phyloP scores from a whole-genome alignment of 2,329 filamentous ascomycete species.

The Onygena corvina region DNA sequence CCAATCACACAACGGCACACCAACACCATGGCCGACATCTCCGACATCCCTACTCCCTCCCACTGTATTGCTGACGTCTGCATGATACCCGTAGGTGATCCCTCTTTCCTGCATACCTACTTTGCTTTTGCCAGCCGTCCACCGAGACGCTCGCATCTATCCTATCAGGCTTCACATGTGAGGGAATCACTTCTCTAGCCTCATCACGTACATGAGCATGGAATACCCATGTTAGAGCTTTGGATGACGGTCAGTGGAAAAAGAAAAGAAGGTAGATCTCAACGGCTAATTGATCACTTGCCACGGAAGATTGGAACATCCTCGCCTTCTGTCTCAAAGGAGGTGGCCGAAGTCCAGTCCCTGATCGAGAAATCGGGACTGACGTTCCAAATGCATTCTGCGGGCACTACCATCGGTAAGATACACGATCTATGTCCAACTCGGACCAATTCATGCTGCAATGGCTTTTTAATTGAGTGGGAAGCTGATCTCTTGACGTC shows the following conservation, averaged over 20 bases:
- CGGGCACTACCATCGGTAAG: slow-evolving; percentile 82
- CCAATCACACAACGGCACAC: background rate
- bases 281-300: background rate
- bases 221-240: background rate
- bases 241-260: background rate
- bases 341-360: slow-evolving; percentile 80
- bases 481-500: background rate
- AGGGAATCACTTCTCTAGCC: background rate
- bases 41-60: slow-evolving; percentile 47
- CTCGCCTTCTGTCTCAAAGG: slow-evolving; percentile 60
- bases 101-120: slow-evolving; percentile 1
- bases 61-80: slow-evolving; percentile 84
- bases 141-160: background rate
- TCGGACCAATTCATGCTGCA: too few species aligned
- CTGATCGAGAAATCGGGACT: slow-evolving; percentile 70
- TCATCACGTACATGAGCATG: background rate
- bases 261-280: background rate
- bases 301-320: slow-evolving; percentile 60
- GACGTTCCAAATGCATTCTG: slow-evolving; percentile 80
- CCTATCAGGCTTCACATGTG: background rate
- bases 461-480: background rate
- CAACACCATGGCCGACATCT: background rate
- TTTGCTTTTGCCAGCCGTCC: slow-evolving; percentile 1
- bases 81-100: slow-evolving; percentile 57
- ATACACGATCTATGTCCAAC: slow-evolving; percentile 14